Percentiles rank a stretch among this genome's conserved stretches.
Conservation (phyloP, 1,284 basidiomycete genomes). For the Ustilago nuda region DNA sequence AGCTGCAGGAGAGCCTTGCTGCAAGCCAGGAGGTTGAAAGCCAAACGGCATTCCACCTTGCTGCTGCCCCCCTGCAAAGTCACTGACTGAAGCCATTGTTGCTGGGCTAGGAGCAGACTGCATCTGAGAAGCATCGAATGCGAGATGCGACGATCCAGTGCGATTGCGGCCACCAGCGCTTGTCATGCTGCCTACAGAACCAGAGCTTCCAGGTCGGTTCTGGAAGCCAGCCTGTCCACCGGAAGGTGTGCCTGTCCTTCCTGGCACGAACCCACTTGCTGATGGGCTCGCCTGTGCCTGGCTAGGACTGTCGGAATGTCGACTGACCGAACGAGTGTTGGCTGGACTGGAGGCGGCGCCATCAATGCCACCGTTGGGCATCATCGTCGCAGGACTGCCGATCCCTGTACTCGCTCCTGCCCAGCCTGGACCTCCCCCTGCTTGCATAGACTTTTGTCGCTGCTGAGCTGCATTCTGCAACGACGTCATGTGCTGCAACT, state of each 20-base stretch:
- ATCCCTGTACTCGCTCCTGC: background rate
- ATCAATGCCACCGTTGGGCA: constrained; percentile 27
- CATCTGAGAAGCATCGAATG: constrained; percentile 40
- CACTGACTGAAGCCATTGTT: constrained; percentile 20
- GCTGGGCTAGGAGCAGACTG: constrained; percentile 33
- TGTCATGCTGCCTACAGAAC: constrained; percentile 42
- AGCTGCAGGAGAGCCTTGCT: constrained; percentile 21
- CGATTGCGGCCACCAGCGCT: constrained; percentile 34
- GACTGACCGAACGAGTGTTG: constrained; percentile 20
- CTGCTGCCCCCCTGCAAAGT: constrained; percentile 23
- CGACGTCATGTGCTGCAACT: constrained; percentile 56
- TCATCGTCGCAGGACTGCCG: constrained; percentile 28
- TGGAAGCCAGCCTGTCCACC: constrained; percentile 20
- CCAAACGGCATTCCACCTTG: constrained; percentile 23
- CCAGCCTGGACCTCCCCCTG: constrained; percentile 7
- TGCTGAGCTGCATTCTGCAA: constrained; percentile 46
- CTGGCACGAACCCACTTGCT: constrained; percentile 12
- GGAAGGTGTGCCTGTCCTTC: constrained; percentile 28
- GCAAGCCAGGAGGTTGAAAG: constrained; percentile 27
- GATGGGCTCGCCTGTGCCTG: constrained; percentile 34
- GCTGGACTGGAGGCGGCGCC: constrained; percentile 24
- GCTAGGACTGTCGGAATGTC: constrained; percentile 35
- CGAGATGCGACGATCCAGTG: constrained; percentile 29
- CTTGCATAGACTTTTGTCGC: constrained; percentile 31
- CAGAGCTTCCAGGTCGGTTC: constrained; percentile 38